phyloP scores from a whole-genome alignment of 768 basidiomycete genomes.

The Ramaria rubella region DNA sequence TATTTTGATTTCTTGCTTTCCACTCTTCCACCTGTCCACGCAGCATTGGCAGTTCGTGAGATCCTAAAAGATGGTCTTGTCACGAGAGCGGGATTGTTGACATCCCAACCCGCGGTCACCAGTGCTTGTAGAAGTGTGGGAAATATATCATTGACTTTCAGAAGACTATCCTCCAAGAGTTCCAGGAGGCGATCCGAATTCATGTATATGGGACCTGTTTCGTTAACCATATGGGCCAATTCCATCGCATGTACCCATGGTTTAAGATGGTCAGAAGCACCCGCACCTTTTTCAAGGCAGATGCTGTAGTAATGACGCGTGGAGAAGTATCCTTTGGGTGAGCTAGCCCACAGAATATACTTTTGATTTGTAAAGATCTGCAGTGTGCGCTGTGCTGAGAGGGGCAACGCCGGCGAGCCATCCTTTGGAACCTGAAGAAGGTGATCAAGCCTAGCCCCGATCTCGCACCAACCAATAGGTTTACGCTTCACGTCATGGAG shows the following conservation, averaged over 20 bases:
- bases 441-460: conserved; percentile 43
- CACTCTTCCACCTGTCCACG: background rate
- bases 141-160: background rate
- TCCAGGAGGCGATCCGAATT: background rate
- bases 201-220: background rate
- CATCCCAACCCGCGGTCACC: conserved; percentile 1
- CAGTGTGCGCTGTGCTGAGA: conserved; percentile 25
- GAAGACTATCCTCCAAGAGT: background rate
- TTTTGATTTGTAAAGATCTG: conserved; percentile 37
- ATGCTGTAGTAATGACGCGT: conserved; percentile 32
- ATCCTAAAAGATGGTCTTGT: background rate
- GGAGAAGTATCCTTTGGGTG: conserved; percentile 15
- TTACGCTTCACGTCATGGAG: conserved; percentile 31
- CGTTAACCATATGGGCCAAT: background rate
- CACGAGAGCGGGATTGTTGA: background rate
- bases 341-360: conserved; percentile 47
- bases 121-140: background rate
- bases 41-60: background rate
- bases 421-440: conserved; percentile 12
- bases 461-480: conserved; percentile 39
- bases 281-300: conserved; percentile 46
- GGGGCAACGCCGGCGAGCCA: conserved; percentile 9
- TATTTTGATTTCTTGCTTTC: background rate
- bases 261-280: conserved; percentile 42
- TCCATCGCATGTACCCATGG: conserved; percentile 39